phyloP scores from a whole-genome alignment of 495 filamentous ascomycete genomes.

The Hypoxylon subgilvum region DNA sequence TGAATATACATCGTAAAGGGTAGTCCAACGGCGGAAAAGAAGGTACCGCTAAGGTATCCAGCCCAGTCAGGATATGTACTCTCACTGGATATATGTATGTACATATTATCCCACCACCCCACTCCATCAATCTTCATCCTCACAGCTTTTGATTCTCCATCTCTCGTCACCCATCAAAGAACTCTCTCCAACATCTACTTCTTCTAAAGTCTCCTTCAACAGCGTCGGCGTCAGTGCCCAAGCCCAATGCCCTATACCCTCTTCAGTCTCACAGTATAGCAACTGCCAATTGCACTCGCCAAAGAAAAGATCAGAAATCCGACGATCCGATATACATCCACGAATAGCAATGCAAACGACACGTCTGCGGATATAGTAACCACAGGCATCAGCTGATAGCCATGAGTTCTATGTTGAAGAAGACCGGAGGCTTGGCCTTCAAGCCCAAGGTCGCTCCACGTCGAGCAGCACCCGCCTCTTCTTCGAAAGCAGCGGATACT shows the following conservation, averaged over 20 bases:
- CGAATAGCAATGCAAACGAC: constrained; percentile 21
- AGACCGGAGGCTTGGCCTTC: constrained; percentile 50
- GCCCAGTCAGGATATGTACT: no score
- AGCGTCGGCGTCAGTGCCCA: no score
- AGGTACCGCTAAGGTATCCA: no score
- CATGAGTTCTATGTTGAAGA: constrained; percentile 55
- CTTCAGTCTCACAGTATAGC: no score
- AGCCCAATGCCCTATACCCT: no score
- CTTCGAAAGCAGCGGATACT: constrained; percentile 26
- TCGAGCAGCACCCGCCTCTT: constrained; percentile 22
- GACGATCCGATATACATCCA: background rate
- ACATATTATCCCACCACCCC: constrained; percentile 32
- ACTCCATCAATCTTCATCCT: background rate
- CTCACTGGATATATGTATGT: no score
- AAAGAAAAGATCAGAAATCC: background rate
- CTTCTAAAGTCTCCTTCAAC: background rate
- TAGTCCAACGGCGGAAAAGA: no score
- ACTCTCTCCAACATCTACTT: background rate
- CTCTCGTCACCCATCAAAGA: constrained; percentile 11
- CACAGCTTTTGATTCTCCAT: background rate
- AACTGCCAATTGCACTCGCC: background rate
- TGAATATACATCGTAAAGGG: no score
- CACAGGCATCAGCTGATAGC: constrained; percentile 21
- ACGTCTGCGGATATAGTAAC: constrained; percentile 13
- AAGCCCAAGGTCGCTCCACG: constrained; percentile 49